These are phyloP conservation scores for Fusarium dlaminii DNA, from an alignment of 2,329 filamentous ascomycete genomes.

Conservation along the genomic window DNA sequence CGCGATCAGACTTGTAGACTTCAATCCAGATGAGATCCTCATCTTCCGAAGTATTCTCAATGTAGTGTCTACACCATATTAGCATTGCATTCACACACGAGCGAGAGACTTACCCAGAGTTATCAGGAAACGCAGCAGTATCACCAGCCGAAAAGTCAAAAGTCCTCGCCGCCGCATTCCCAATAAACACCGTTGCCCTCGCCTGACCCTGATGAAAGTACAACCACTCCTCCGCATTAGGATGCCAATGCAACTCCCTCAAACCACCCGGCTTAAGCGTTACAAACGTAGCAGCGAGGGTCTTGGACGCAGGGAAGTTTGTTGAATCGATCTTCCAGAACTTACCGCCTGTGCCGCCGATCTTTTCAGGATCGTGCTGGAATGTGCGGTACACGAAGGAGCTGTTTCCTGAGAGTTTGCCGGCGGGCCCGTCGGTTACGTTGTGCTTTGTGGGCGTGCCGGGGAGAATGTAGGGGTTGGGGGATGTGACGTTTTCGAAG, in stretches of 20 bases:
- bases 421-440: conserved; percentile 50
- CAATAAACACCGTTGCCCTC: conserved; percentile 72
- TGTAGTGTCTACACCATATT: conserved; percentile 63
- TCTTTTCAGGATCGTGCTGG: conserved; percentile 63
- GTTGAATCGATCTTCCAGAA: conserved; percentile 72
- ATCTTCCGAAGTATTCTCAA: conserved; percentile 72
- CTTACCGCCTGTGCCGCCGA: conserved; percentile 69
- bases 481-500: conserved; percentile 66
- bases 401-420: conserved; percentile 62
- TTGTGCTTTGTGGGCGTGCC: conserved; percentile 60
- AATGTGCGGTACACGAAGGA: conserved; percentile 71
- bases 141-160: conserved; percentile 76
- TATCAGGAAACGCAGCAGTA: conserved; percentile 74
- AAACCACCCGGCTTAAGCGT: conserved; percentile 70
- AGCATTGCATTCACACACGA: neutral
- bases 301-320: conserved; percentile 73
- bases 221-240: conserved; percentile 75
- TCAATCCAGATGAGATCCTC: conserved; percentile 75
- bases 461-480: conserved; percentile 71
- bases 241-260: conserved; percentile 76
- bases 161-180: conserved; percentile 67
- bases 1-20: conserved; percentile 73
- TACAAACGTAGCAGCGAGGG: conserved; percentile 72
- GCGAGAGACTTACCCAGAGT: conserved; percentile 56
- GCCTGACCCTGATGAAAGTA: conserved; percentile 73